phyloP scores from a whole-genome alignment of 2,329 filamentous ascomycete species.

The Aaosphaeria pasadenensis region DNA sequence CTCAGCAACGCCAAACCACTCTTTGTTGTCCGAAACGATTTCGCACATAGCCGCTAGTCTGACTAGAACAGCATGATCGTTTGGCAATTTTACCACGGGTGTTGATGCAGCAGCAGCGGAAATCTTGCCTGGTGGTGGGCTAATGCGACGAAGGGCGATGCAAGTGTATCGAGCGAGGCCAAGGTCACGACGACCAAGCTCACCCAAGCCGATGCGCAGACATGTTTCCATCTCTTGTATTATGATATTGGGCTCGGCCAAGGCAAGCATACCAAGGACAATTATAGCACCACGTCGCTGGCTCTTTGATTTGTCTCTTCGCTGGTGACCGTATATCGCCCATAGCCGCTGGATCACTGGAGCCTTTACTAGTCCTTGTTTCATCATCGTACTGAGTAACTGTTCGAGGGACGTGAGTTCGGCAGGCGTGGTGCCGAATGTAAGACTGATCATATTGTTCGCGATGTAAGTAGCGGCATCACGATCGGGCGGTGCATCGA shows the following conservation, averaged over 20 bases:
- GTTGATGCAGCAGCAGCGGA: constrained; percentile 55
- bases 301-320: constrained; percentile 79
- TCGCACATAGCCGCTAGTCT: constrained; percentile 83
- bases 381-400: constrained; percentile 96
- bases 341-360: constrained; percentile 88
- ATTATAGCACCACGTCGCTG: constrained; percentile 94
- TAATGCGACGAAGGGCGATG: constrained; percentile 87
- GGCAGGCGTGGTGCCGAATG: constrained; percentile 90
- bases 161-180: constrained; percentile 94
- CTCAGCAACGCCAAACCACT: constrained; percentile 91
- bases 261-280: constrained; percentile 91
- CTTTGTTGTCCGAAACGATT: constrained; percentile 82
- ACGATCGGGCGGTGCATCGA: constrained; percentile 88
- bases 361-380: constrained; percentile 79
- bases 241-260: constrained; percentile 88
- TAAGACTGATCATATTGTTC: constrained; percentile 98
- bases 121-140: constrained; percentile 66
- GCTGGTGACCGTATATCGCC: constrained; percentile 96
- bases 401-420: constrained; percentile 95
- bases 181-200: constrained; percentile 76
- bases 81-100: constrained; percentile 72
- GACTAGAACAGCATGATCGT: constrained; percentile 83
- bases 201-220: constrained; percentile 82
- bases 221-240: constrained; percentile 94
- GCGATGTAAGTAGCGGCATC: constrained; percentile 91